A percentile compares a stretch with the other conserved stretches of the same genome.
Evolutionary conservation across 2,329 filamentous ascomycete genomes (phyloP).

Genomic region (Aspergillus fumigatus): DNA sequence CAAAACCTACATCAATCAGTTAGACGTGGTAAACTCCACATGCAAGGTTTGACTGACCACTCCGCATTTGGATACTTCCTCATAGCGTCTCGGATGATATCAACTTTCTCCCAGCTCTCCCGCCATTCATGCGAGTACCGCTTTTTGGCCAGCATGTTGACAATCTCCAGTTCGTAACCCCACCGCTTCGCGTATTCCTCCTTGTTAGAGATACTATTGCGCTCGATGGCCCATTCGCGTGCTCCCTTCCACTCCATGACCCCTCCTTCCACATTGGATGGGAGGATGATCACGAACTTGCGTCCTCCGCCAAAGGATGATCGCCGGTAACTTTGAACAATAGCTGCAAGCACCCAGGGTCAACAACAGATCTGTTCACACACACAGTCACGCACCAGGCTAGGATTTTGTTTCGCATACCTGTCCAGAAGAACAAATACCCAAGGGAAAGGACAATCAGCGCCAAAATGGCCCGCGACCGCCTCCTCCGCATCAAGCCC

Average conservation of each 20-base stretch:
- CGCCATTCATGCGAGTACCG: constrained; percentile 98
- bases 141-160: constrained; percentile 99
- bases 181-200: constrained; percentile 78
- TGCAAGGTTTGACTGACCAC: constrained; percentile 61
- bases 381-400: constrained; percentile 2
- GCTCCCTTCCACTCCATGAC: constrained; percentile 99
- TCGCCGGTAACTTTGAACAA: constrained; percentile 63
- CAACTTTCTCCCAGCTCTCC: constrained; percentile 99
- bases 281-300: constrained; percentile 90
- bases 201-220: constrained; percentile 95
- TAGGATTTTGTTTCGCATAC: constrained; percentile 46
- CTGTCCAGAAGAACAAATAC: constrained; percentile 65
- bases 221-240: constrained; percentile 95
- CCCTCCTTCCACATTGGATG: constrained; percentile 89
- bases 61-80: constrained; percentile 92
- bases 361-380: constrained; percentile 17
- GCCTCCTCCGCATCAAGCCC: constrained; percentile 60
- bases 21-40: neutral
- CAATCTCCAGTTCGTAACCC: constrained; percentile 94
- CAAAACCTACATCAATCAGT: constrained; percentile 67
- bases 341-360: constrained; percentile 43
- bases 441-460: constrained; percentile 58
- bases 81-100: constrained; percentile 82
- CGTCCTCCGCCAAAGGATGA: constrained; percentile 74
- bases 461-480: constrained; percentile 57